phyloP scores from a whole-genome alignment of 306 rosid genomes.

The Acacia acuminata region DNA sequence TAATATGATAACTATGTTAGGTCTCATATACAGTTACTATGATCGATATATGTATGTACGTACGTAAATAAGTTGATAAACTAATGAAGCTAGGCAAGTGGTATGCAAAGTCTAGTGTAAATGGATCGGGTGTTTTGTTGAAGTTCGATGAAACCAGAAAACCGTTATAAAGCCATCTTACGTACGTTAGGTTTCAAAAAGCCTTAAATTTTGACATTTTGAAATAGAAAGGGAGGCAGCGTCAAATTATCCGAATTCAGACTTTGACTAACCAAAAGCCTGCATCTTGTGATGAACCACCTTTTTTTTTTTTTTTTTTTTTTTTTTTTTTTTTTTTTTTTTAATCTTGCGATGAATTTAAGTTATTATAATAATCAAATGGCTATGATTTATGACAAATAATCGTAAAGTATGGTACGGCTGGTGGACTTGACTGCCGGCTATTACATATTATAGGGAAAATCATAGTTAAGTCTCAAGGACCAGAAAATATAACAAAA shows the following conservation, averaged over 20 bases:
- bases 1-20: neutral
- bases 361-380: no score
- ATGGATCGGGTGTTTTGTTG: neutral
- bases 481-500: no score
- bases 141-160: conserved; percentile 8
- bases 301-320: no score
- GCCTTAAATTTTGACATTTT: neutral
- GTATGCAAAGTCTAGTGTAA: neutral
- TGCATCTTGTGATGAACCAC: no score
- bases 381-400: no score
- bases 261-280: no score
- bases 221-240: neutral
- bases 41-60: neutral
- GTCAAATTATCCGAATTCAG: neutral
- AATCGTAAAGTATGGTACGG: no score
- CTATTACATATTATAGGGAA: no score
- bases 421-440: no score
- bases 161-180: conserved; percentile 40
- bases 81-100: neutral
- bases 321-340: no score
- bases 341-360: no score
- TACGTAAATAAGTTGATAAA: neutral
- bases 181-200: neutral
- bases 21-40: neutral
- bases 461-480: no score